phyloP scores from a whole-genome alignment of 2,329 filamentous ascomycete species.

The Alternaria longipes region DNA sequence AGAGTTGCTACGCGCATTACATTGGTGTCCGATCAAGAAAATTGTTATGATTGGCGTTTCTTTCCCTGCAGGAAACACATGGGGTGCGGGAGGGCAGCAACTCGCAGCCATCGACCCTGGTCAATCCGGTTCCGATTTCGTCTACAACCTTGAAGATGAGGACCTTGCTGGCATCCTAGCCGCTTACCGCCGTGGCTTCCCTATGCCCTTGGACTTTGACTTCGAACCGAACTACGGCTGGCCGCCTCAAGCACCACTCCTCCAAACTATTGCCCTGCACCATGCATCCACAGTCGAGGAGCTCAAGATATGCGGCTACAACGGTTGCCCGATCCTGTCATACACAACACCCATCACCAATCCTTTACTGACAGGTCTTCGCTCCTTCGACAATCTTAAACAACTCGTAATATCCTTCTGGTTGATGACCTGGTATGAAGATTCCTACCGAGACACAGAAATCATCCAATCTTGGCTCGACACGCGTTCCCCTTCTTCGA shows the following conservation, averaged over 20 bases:
- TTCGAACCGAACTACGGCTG: constrained; percentile 55
- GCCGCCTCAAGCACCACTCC: constrained; percentile 50
- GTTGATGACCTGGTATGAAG: constrained; percentile 54
- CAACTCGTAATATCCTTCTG: constrained; percentile 55
- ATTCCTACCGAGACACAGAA: constrained; percentile 50
- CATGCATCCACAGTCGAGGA: constrained; percentile 54
- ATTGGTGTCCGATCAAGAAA: constrained; percentile 54
- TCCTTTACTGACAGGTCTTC: constrained; percentile 52
- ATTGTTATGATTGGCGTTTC: constrained; percentile 57
- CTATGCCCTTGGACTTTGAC: constrained; percentile 28
- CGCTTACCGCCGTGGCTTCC: constrained; percentile 35
- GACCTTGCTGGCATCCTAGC: constrained; percentile 36
- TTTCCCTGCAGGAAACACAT: constrained; percentile 57
- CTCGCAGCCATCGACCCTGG: constrained; percentile 43
- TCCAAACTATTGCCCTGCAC: constrained; percentile 54
- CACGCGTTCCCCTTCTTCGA: constrained; percentile 50
- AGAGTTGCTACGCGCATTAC: constrained; percentile 55
- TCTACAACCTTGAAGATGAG: constrained; percentile 42
- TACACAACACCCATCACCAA: constrained; percentile 50
- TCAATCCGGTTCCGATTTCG: constrained; percentile 24
- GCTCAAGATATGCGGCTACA: constrained; percentile 60
- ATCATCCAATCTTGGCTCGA: constrained; percentile 58
- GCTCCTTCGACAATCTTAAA: constrained; percentile 54
- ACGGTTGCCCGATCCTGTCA: constrained; percentile 54
- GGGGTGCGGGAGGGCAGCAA: constrained; percentile 51